Conservation (phyloP, 768 basidiomycete genomes). For the Russula brevipes region DNA sequence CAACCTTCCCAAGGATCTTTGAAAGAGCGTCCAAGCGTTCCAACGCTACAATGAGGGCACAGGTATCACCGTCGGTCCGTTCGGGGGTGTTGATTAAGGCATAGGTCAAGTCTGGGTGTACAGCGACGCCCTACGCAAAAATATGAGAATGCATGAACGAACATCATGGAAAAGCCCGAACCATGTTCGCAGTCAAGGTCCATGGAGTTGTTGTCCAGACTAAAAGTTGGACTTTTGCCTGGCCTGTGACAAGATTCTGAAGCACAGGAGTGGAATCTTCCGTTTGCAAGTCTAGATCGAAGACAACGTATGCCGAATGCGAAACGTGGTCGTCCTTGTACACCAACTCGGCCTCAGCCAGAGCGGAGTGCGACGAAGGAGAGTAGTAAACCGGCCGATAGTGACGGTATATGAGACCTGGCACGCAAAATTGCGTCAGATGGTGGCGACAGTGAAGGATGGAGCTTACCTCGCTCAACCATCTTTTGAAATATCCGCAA, state of each 20-base stretch:
- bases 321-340: constrained; percentile 89
- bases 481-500: constrained; percentile 79
- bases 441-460: background rate
- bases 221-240: constrained; percentile 47
- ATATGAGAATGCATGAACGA: constrained; percentile 14
- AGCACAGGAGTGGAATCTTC: constrained; percentile 27
- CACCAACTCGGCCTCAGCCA: constrained; percentile 91
- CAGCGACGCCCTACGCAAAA: constrained; percentile 71
- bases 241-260: constrained; percentile 32
- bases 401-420: constrained; percentile 75
- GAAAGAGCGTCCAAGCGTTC: constrained; percentile 33
- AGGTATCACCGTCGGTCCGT: constrained; percentile 21
- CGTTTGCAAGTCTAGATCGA: constrained; percentile 47
- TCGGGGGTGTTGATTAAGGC: constrained; percentile 37
- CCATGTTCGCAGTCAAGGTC: constrained; percentile 96
- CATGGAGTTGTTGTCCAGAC: constrained; percentile 99
- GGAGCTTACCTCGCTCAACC: constrained; percentile 67
- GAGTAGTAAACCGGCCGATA: constrained; percentile 93
- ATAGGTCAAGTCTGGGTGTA: constrained; percentile 71
- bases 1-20: constrained; percentile 35
- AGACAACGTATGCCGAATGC: constrained; percentile 80
- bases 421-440: constrained; percentile 28
- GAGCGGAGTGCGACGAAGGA: constrained; percentile 86
- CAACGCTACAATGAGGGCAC: constrained; percentile 34
- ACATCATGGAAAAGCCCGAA: constrained; percentile 33